Percentiles rank a stretch among this genome's conserved stretches.
Evolutionary conservation across 1,284 basidiomycete species (phyloP).

Genomic region (Trichosporon asahii): DNA sequence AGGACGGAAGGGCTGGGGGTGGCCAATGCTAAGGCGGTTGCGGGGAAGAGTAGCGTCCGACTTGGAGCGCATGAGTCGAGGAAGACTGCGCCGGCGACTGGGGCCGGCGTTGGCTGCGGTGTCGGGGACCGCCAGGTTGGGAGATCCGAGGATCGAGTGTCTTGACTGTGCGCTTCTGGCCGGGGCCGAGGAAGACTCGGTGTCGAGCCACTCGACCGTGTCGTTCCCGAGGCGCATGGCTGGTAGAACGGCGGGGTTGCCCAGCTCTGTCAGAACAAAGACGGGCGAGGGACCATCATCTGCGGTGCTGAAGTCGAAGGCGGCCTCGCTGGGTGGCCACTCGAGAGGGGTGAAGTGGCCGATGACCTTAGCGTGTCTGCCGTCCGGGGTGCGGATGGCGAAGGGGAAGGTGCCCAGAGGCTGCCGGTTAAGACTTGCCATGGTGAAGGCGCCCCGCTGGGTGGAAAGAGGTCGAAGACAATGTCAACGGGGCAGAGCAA

Average conservation of each 20-base stretch:
- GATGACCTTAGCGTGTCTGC: constrained; percentile 2
- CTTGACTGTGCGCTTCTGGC: neutral
- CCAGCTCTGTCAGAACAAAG: constrained; percentile 1
- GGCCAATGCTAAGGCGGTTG: neutral
- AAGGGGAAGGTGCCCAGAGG: constrained; percentile 5
- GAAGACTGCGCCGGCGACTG: neutral
- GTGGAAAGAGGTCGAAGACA: neutral
- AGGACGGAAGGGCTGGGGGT: neutral
- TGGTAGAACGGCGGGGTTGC: neutral
- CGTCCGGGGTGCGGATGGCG: constrained; percentile 5
- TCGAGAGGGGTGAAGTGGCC: constrained; percentile 4
- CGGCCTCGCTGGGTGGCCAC: neutral
- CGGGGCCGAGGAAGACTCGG: neutral
- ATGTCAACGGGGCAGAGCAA: neutral
- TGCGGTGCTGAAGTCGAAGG: neutral
- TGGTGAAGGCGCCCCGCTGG: neutral
- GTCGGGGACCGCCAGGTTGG: neutral
- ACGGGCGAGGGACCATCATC: neutral
- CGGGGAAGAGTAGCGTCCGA: neutral
- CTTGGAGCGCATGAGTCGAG: neutral
- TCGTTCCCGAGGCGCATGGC: neutral
- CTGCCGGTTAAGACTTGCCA: neutral
- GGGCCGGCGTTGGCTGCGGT: neutral
- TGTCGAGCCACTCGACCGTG: constrained; percentile 2
- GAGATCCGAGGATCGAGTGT: neutral